Evolutionary conservation across 495 filamentous ascomycete genomes (phyloP).

Genomic region (Talaromyces stipitatus): DNA sequence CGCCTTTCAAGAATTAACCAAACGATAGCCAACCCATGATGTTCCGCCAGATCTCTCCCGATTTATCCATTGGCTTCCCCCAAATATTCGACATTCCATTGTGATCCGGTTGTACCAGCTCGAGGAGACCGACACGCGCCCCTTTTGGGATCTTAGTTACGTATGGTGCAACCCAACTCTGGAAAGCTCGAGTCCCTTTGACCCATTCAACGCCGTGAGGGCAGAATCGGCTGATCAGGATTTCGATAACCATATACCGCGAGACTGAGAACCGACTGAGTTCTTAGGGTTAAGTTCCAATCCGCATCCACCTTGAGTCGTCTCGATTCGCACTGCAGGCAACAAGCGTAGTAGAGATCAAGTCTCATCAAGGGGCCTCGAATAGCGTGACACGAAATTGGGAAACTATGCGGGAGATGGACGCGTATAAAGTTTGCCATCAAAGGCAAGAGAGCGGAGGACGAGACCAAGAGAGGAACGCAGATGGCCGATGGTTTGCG

Average conservation of each 20-base stretch:
- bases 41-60: conserved; percentile 30
- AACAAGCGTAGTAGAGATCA: conserved; percentile 9
- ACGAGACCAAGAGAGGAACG: conserved; percentile 15
- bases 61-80: conserved; percentile 13
- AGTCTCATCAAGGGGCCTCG: conserved; percentile 7
- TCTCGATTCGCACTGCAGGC: conserved; percentile 7
- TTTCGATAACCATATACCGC: conserved; percentile 30
- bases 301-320: conserved; percentile 14
- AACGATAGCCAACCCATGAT: conserved; percentile 21
- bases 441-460: conserved; percentile 18
- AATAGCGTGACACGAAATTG: conserved; percentile 14
- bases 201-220: conserved; percentile 18
- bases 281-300: conserved; percentile 37
- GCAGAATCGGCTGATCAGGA: conserved; percentile 23
- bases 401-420: conserved; percentile 22
- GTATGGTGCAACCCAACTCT: conserved; percentile 33
- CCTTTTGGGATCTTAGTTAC: conserved; percentile 23
- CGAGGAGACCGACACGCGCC: conserved; percentile 37
- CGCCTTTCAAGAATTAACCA: conserved; percentile 21
- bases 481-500: conserved; percentile 7
- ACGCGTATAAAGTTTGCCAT: conserved; percentile 29
- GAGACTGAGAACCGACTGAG: conserved; percentile 31
- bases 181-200: conserved; percentile 36
- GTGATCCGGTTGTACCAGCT: conserved; percentile 36
- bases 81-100: conserved; percentile 27